A percentile compares a stretch with the other conserved stretches of the same genome.
Evolutionary conservation across 345 rosid genomes (phyloP).

Genomic region (Geranium brycei): DNA sequence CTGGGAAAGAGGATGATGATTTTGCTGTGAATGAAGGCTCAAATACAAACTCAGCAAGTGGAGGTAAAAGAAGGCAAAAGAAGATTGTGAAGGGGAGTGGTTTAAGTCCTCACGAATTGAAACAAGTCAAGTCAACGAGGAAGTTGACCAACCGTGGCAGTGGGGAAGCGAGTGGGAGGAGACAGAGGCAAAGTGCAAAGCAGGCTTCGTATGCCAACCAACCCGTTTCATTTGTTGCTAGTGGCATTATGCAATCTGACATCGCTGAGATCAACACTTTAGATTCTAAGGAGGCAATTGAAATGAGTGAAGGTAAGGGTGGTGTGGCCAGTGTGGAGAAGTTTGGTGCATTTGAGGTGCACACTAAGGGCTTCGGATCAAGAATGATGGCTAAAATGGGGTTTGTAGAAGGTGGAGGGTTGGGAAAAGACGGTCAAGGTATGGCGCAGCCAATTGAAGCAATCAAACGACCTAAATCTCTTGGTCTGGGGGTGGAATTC

Average conservation of each 20-base stretch:
- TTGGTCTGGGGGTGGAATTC: constrained; percentile 21
- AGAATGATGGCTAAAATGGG: constrained; percentile 36
- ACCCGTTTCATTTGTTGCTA: constrained; percentile 69
- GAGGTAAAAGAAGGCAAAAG: constrained; percentile 21
- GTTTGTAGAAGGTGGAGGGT: constrained; percentile 20
- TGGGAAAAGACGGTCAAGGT: constrained; percentile 28
- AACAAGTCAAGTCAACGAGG: constrained; percentile 20
- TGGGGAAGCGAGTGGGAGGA: constrained; percentile 27
- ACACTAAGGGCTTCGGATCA: constrained; percentile 77
- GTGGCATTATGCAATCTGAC: constrained; percentile 52
- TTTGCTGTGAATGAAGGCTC: constrained; percentile 36
- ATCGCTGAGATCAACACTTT: constrained; percentile 18
- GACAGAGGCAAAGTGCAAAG: constrained; percentile 15
- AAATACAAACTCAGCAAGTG: constrained; percentile 22
- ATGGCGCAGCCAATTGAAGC: constrained; percentile 24
- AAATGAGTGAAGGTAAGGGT: constrained; percentile 9
- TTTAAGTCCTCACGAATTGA: constrained; percentile 8
- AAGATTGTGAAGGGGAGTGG: constrained; percentile 17
- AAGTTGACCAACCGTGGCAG: constrained; percentile 9
- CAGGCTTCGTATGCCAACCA: constrained; percentile 47
- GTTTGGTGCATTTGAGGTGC: constrained; percentile 70
- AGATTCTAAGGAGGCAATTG: constrained; percentile 19
- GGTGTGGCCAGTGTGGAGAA: constrained; percentile 14
- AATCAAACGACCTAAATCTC: constrained; percentile 28
- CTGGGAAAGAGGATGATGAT: constrained; percentile 44